These are phyloP conservation scores for Arthrobotrys iridis DNA, from an alignment of 2,329 filamentous ascomycete species.

Conservation along the genomic window DNA sequence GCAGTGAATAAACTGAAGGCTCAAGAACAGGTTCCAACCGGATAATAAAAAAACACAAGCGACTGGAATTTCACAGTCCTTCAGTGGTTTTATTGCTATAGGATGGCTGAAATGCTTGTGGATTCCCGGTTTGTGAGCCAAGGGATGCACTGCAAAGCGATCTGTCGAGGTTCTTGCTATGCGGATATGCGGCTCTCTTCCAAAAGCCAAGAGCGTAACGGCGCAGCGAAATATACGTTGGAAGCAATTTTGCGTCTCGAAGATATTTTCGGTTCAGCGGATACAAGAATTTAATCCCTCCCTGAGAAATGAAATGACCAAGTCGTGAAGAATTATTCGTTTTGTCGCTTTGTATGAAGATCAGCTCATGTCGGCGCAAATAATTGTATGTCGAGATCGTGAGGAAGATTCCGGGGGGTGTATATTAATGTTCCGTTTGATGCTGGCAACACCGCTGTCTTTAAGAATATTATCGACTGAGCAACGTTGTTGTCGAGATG, in stretches of 20 bases:
- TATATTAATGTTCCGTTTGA: background rate
- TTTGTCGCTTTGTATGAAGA: background rate
- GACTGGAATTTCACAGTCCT: slow-evolving; percentile 32
- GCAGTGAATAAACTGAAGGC: slow-evolving; percentile 27
- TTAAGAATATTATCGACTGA: background rate
- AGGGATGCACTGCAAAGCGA: slow-evolving; percentile 7
- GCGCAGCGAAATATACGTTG: background rate
- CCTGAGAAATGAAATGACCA: slow-evolving; percentile 9
- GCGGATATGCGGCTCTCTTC: background rate
- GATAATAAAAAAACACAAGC: slow-evolving; percentile 39
- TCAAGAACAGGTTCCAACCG: slow-evolving; percentile 32
- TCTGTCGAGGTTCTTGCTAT: background rate
- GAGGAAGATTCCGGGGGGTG: background rate
- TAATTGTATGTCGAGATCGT: background rate
- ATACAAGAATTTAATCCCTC: slow-evolving; percentile 29
- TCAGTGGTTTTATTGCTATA: slow-evolving; percentile 39
- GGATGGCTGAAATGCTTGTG: slow-evolving; percentile 49
- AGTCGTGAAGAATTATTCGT: slow-evolving; percentile 33
- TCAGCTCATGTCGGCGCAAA: slow-evolving; percentile 17
- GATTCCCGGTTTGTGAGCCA: slow-evolving; percentile 45
- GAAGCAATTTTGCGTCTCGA: slow-evolving; percentile 14
- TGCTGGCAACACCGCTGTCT: background rate
- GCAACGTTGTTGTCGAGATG: slow-evolving; percentile 29
- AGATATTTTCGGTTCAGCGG: slow-evolving; percentile 17
- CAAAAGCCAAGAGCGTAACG: background rate